A percentile compares a stretch with the other conserved stretches of the same genome.
Conservation (phyloP, 2,329 filamentous ascomycete species). For the Xylaria digitata region DNA sequence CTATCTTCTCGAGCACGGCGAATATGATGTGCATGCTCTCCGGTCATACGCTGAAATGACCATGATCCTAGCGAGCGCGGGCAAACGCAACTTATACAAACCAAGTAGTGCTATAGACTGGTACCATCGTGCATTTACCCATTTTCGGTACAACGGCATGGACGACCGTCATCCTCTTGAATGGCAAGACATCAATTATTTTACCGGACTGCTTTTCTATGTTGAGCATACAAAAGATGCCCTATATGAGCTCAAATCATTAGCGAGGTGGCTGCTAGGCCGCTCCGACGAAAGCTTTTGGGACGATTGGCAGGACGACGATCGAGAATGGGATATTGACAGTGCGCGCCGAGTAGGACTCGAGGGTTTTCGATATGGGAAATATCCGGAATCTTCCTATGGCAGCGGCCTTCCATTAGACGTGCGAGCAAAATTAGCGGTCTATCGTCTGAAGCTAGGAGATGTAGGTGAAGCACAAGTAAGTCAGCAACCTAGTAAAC, state of each 20-base stretch:
- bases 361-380: slow-evolving; percentile 67
- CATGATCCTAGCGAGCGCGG: slow-evolving; percentile 59
- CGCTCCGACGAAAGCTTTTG: slow-evolving; percentile 80
- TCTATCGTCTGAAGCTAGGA: slow-evolving; percentile 81
- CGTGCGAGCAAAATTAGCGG: slow-evolving; percentile 82
- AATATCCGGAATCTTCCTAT: slow-evolving; percentile 69
- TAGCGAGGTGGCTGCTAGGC: slow-evolving; percentile 86
- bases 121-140: slow-evolving; percentile 61
- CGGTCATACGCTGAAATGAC: slow-evolving; percentile 68
- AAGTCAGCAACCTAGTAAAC: slow-evolving; percentile 50
- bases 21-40: slow-evolving; percentile 65
- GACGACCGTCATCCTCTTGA: slow-evolving; percentile 56
- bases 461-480: slow-evolving; percentile 79
- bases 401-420: slow-evolving; percentile 82
- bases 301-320: slow-evolving; percentile 77
- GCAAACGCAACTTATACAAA: slow-evolving; percentile 56
- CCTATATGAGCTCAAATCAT: slow-evolving; percentile 73
- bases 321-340: slow-evolving; percentile 87
- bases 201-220: slow-evolving; percentile 81
- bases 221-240: slow-evolving; percentile 72
- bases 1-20: slow-evolving; percentile 62
- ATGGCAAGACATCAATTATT: slow-evolving; percentile 89
- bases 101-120: slow-evolving; percentile 57
- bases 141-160: slow-evolving; percentile 52
- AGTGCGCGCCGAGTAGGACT: slow-evolving; percentile 74